Conservation (phyloP, 768 basidiomycete genomes). For the Rhodotorula kratochvilovae region DNA sequence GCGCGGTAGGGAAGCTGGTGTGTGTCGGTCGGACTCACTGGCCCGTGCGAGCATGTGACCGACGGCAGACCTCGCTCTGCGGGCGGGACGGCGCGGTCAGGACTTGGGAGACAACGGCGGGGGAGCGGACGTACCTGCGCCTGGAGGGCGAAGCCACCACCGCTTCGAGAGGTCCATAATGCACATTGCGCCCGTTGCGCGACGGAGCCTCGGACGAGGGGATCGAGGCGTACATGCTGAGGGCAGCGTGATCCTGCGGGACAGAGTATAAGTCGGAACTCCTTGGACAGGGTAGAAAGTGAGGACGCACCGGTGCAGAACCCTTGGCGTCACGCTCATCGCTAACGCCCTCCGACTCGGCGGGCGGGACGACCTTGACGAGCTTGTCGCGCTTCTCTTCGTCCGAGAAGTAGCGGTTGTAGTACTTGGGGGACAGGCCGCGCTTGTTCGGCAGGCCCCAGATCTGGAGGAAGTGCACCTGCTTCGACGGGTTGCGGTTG, state of each 20-base stretch:
- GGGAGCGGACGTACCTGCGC: conserved; percentile 64
- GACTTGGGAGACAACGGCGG: too few relatives aligned
- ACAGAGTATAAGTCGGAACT: conserved; percentile 44
- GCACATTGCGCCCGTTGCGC: conserved; percentile 78
- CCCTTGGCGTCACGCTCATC: conserved; percentile 64
- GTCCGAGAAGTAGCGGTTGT: conserved; percentile 75
- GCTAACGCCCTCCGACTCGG: conserved; percentile 57
- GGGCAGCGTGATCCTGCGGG: conserved; percentile 39
- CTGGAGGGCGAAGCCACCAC: conserved; percentile 92
- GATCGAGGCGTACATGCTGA: conserved; percentile 71
- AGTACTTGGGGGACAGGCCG: conserved; percentile 70
- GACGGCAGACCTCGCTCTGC: conserved; percentile 97
- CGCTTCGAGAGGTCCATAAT: conserved; percentile 99
- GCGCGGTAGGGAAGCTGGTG: not conserved
- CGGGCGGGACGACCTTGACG: conserved; percentile 70
- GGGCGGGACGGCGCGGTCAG: conserved; percentile 1
- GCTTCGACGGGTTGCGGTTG: conserved; percentile 51
- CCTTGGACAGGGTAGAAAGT: conserved; percentile 42
- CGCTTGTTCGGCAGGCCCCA: conserved; percentile 58
- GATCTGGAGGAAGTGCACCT: conserved; percentile 55
- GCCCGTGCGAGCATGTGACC: conserved; percentile 55
- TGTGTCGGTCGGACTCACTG: not conserved
- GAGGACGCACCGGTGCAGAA: conserved; percentile 62
- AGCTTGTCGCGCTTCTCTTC: conserved; percentile 72
- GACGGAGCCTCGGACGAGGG: conserved; percentile 59